These are phyloP conservation scores for Pugionium dolabratum DNA, from an alignment of 345 rosid genomes.

Conservation along the genomic window DNA sequence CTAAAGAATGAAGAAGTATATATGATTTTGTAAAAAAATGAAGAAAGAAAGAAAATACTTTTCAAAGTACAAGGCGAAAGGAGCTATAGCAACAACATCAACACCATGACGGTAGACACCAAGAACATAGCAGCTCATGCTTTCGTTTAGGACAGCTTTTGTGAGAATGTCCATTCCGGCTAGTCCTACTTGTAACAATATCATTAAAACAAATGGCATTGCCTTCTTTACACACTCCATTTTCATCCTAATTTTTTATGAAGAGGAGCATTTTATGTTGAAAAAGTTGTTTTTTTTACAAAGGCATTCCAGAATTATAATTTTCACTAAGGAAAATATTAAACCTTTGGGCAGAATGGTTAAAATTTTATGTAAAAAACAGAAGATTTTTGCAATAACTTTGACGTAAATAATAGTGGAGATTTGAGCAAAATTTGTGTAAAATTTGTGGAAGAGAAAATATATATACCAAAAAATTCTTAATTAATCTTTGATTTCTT, in stretches of 20 bases:
- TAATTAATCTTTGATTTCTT: no score
- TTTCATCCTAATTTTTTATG: constrained; percentile 13
- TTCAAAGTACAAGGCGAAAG: constrained; percentile 64
- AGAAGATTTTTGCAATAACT: no score
- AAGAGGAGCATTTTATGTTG: no score
- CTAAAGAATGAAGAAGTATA: constrained; percentile 5
- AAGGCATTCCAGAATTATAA: no score
- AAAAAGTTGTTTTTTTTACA: no score
- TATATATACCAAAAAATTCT: no score
- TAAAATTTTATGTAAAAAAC: no score
- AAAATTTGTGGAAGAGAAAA: no score
- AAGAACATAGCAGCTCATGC: constrained; percentile 73
- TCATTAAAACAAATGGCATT: constrained; percentile 59
- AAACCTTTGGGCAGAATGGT: no score
- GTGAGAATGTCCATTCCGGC: constrained; percentile 75
- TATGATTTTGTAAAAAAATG: neutral
- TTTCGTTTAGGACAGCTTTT: constrained; percentile 68
- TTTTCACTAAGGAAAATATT: no score
- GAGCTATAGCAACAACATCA: constrained; percentile 65
- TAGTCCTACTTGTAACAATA: constrained; percentile 68
- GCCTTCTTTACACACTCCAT: constrained; percentile 24
- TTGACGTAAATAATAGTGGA: no score
- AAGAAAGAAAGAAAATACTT: constrained; percentile 33
- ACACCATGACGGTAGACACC: constrained; percentile 73
- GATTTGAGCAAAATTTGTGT: no score